Evolutionary conservation across 2,329 filamentous ascomycete species (phyloP).

Genomic region (Tolypocladium cylindrosporum): DNA sequence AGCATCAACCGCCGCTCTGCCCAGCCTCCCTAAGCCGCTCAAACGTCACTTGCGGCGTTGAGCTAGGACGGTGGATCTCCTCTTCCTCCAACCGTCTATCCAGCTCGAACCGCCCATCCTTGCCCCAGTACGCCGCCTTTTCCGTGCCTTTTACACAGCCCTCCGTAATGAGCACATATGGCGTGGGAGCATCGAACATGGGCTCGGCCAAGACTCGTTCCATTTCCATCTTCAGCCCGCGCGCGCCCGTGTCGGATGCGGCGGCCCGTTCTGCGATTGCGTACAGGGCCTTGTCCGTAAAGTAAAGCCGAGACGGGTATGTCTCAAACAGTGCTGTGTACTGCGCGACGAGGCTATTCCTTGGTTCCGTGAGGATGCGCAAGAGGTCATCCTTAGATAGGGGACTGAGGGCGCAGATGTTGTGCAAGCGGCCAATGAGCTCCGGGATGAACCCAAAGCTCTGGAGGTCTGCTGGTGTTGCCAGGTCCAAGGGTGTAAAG

Average conservation of each 20-base stretch:
- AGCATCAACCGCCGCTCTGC: conserved; percentile 32
- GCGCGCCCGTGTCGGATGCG: conserved; percentile 60
- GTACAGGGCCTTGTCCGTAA: conserved; percentile 72
- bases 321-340: conserved; percentile 80
- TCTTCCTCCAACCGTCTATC: conserved; percentile 60
- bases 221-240: conserved; percentile 71
- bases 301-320: conserved; percentile 68
- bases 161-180: conserved; percentile 66
- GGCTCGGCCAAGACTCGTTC: conserved; percentile 68
- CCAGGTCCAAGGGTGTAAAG: conserved; percentile 57
- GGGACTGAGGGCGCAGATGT: conserved; percentile 75
- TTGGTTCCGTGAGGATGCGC: conserved; percentile 84
- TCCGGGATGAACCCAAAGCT: conserved; percentile 88
- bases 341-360: conserved; percentile 79
- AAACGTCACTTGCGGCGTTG: conserved; percentile 18
- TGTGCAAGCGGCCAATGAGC: conserved; percentile 89
- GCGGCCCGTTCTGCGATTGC: conserved; percentile 64
- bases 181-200: conserved; percentile 72
- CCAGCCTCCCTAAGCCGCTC: conserved; percentile 36
- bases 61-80: conserved; percentile 23
- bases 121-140: conserved; percentile 53
- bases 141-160: conserved; percentile 54
- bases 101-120: conserved; percentile 60
- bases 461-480: conserved; percentile 68
- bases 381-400: conserved; percentile 60